Conservation (phyloP, 805 yeast genomes). For the Maudiozyma bulderi region DNA sequence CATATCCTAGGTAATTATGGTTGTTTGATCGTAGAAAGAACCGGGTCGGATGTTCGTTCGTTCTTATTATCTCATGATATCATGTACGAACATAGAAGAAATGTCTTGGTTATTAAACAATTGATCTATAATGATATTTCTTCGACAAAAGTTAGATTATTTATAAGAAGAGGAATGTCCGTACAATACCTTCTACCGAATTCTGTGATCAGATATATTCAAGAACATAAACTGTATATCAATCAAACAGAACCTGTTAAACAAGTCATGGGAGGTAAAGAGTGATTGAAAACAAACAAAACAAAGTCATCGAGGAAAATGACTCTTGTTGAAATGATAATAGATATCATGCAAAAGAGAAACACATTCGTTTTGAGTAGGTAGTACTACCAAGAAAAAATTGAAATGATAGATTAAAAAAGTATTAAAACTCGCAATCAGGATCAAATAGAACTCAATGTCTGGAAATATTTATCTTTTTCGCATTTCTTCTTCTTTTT, state of each 20-base stretch:
- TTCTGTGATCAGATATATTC: conserved; percentile 87
- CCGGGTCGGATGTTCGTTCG: conserved; percentile 91
- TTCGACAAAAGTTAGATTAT: conserved; percentile 87
- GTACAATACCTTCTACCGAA: conserved; percentile 92
- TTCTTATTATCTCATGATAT: conserved; percentile 89
- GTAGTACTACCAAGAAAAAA: too few species aligned
- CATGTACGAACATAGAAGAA: conserved; percentile 92
- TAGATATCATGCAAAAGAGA: too few species aligned
- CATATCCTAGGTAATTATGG: conserved; percentile 95
- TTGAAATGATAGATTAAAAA: too few species aligned
- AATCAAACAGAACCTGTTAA: conserved; percentile 90
- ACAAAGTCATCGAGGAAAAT: too few species aligned
- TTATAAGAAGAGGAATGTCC: conserved; percentile 90
- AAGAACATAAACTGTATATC: conserved; percentile 78
- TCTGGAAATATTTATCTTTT: too few species aligned
- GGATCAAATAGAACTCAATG: too few species aligned
- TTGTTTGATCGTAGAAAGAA: conserved; percentile 90
- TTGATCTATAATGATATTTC: conserved; percentile 92
- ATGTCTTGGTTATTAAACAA: conserved; percentile 90
- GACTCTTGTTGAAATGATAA: too few species aligned
- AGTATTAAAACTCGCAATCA: too few species aligned
- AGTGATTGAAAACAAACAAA: not conserved
- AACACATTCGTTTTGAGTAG: too few species aligned
- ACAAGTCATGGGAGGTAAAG: conserved; percentile 46
- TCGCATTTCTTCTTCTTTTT: too few species aligned